Percentiles rank a stretch among this genome's conserved stretches.
Conservation (phyloP, 495 filamentous ascomycete species). For the Hypoxylon intermedium region DNA sequence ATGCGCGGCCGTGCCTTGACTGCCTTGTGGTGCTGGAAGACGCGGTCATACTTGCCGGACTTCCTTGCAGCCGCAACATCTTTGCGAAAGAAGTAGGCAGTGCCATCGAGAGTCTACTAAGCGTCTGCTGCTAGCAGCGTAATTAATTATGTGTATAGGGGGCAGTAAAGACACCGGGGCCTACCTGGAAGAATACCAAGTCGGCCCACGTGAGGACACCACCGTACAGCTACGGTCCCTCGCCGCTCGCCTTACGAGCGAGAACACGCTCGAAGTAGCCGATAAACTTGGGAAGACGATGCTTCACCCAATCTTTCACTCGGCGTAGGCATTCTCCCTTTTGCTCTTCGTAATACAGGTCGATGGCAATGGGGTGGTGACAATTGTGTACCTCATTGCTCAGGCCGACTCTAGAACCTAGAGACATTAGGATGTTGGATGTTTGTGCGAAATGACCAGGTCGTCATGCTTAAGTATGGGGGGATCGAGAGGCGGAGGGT, state of each 20-base stretch:
- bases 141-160: neutral
- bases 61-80: constrained; percentile 49
- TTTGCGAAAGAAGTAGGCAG: constrained; percentile 62
- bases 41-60: constrained; percentile 48
- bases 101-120: constrained; percentile 39
- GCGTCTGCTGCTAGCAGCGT: neutral
- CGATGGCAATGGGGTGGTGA: constrained; percentile 65
- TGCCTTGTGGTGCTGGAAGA: constrained; percentile 56
- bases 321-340: constrained; percentile 60
- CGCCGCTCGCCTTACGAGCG: constrained; percentile 52
- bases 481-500: constrained; percentile 64
- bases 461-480: constrained; percentile 63
- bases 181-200: constrained; percentile 68
- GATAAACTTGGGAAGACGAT: constrained; percentile 67
- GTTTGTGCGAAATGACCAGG: constrained; percentile 66
- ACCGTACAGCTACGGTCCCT: constrained; percentile 64
- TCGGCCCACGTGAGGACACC: constrained; percentile 66
- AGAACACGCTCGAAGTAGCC: constrained; percentile 67
- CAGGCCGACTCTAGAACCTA: constrained; percentile 59
- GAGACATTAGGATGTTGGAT: constrained; percentile 66
- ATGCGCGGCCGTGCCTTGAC: constrained; percentile 53
- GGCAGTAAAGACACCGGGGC: constrained; percentile 3
- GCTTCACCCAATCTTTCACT: constrained; percentile 57
- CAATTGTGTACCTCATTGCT: constrained; percentile 69
- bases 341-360: constrained; percentile 70